phyloP scores from a whole-genome alignment of 208 protist genomes.

The Leishmania martiniquensis region DNA sequence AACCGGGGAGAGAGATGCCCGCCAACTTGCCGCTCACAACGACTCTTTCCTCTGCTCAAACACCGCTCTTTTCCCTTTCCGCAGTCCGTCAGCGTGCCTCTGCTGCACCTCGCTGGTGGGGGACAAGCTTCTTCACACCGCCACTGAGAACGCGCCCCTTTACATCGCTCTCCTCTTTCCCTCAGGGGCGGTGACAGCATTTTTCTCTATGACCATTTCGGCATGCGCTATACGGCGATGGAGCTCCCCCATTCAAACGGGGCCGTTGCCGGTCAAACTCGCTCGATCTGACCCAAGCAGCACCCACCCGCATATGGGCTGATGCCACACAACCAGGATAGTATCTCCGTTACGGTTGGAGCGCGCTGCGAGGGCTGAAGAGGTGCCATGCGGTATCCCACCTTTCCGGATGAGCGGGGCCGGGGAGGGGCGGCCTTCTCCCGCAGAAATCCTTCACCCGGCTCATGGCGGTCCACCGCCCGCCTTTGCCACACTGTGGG shows the following conservation, averaged over 20 bases:
- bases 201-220: background rate
- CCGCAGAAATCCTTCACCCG: background rate
- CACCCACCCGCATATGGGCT: background rate
- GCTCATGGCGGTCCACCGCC: background rate
- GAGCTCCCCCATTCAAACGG: background rate
- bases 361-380: background rate
- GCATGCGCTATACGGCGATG: background rate
- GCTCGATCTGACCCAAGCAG: background rate
- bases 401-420: background rate
- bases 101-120: background rate
- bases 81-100: background rate
- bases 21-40: too few species aligned
- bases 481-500: background rate
- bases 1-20: too few species aligned
- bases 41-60: slow-evolving; percentile 2
- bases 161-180: background rate
- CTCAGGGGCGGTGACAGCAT: too few species aligned
- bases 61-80: background rate
- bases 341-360: background rate
- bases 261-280: background rate
- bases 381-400: background rate
- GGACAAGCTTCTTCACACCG: background rate
- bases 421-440: background rate
- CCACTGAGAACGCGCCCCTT: background rate
- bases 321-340: background rate